Evolutionary conservation across 2,329 filamentous ascomycete genomes (phyloP).

Genomic region (Phyllachora maydis): DNA sequence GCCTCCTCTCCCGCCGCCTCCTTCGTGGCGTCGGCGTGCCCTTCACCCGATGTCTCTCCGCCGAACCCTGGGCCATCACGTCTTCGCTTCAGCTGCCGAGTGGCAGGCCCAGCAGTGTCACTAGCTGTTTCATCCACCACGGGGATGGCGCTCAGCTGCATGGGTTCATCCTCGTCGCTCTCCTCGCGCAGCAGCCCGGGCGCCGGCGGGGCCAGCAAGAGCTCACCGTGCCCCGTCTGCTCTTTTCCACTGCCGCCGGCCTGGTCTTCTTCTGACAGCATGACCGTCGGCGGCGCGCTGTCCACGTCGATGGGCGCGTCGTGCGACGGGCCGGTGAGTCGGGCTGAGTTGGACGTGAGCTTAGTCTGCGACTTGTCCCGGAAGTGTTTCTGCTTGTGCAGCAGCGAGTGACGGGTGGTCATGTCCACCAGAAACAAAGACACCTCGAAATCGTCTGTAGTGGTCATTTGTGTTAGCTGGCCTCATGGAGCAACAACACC

Average conservation of each 20-base stretch:
- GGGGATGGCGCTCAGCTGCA: conserved; percentile 35
- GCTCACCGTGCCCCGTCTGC: too few relatives aligned
- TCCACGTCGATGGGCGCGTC: conserved; percentile 33
- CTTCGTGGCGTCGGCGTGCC: too few relatives aligned
- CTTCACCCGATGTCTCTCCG: too few relatives aligned
- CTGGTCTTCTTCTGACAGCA: too few relatives aligned
- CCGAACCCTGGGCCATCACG: conserved; percentile 10
- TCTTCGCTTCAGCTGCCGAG: conserved; percentile 11
- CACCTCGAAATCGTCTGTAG: conserved; percentile 87
- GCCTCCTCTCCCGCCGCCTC: conserved; percentile 2
- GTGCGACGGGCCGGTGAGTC: conserved; percentile 34
- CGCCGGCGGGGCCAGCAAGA: conserved; percentile 1
- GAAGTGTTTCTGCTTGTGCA: conserved; percentile 71
- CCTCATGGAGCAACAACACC: conserved; percentile 1
- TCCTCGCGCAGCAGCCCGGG: conserved; percentile 23
- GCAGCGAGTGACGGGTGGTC: conserved; percentile 63
- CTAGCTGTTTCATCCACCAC: conserved; percentile 9
- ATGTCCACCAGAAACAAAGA: conserved; percentile 84
- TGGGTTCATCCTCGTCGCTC: conserved; percentile 37
- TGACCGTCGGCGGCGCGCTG: conserved; percentile 4
- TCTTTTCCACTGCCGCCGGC: too few relatives aligned
- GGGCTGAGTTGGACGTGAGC: conserved; percentile 40
- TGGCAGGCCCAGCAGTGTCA: conserved; percentile 7
- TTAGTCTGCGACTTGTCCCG: conserved; percentile 30
- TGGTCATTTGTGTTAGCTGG: conserved; percentile 4